Base-by-base conservation (phyloP, 2,329 filamentous ascomycete genomes). In the Fusarium sp. region DNA sequence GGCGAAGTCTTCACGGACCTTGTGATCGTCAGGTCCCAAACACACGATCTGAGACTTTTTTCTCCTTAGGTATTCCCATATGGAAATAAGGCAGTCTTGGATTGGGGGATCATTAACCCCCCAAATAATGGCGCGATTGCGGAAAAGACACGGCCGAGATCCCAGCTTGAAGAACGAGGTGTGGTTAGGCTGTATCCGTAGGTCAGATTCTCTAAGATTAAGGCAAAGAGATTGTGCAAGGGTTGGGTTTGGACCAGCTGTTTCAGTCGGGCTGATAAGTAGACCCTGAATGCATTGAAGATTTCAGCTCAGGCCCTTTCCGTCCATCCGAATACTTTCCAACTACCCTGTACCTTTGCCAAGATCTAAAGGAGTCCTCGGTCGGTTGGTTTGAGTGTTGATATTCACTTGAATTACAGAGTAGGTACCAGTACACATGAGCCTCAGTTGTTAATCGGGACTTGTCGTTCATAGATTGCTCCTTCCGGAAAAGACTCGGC, bases 401-500 rank as follows among this genome's bases (percentile, higher is more conserved):
- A 23, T 28, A 9, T 30, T 20, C n/a, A 18, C 34, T 38, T 16
- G 11, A 28, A 10, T 34, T 3, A 41, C 30, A 41, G 38, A 18
- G 13, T 10, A 26, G 38, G n/a, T 5, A 23, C 23, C 23, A 23
- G 23, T 20, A 20, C 20, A 20, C 20, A 23, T 18, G 23, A 59
- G 18, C 30, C 30, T 60, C 42, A n/a, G 15, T 23, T 26, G 33
- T 34, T 26, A 44, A 20, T 30, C 13, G 38, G 4, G 33, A 18
- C 30, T 51, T 33, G 10, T 33, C 41, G 53, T 46, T 38, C 30
- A 38, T 36, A 41, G 42, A 28, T 16, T 37, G 18, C 12, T 33
- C 37, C 40, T 42, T 38, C 57, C 73, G 73, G 73, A 34, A 75
- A 75, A 74, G 73, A 67, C 72, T 74, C 73, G 73, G 73, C 51